Base-by-base conservation (phyloP, 805 yeast species). In the Nakazawaea ishiwadae region DNA sequence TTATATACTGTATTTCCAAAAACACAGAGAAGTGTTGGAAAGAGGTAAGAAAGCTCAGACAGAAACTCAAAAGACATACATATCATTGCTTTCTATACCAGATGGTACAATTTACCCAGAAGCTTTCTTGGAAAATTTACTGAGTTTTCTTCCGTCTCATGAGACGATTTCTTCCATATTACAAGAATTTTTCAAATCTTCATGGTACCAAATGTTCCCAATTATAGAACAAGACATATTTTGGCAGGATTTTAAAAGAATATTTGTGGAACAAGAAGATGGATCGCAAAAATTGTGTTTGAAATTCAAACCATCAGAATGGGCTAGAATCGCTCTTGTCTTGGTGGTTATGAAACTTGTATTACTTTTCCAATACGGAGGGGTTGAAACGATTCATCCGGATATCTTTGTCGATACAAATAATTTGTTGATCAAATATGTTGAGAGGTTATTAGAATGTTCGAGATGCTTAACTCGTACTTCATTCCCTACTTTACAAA, bases 221-320 rank as follows among this genome's bases (percentile, higher is more conserved):
- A 65, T 58, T 5, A 65, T 61, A 1, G 69, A 63, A 5, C 63
- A 40, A 1, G 68, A 59, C 1, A 69, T 66, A 34, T 63, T 29
- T 21, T 9, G 4, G 29, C 7, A 26, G 14, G 34, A 29, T 15
- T 30, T 20, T 15, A 16, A 37, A 14, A 29, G 40, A 23, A 31
- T 32, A 11, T 21, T 38, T 30, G 20, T 21, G 3, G 4, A 19
- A n/a, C 18, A 20, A 6, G 35, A 6, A 10, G 30, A 23, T 16
- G 16, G 21, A 5, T 4, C 12, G 14, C 14, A 11, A 19, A 31
- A 31, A 20, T 14, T 37, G 15, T 8, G 9, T 10, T 19, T 37
- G 26, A 21, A 6, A 14, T 7, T 18, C 28, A 29, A 36, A 17
- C 12, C 9, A 7, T 18, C 35, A 19, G 40, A 37, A 30, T 30